phyloP scores from a whole-genome alignment of 192 early-diverging fungal species.

The Thoreauomyces humboldtii region DNA sequence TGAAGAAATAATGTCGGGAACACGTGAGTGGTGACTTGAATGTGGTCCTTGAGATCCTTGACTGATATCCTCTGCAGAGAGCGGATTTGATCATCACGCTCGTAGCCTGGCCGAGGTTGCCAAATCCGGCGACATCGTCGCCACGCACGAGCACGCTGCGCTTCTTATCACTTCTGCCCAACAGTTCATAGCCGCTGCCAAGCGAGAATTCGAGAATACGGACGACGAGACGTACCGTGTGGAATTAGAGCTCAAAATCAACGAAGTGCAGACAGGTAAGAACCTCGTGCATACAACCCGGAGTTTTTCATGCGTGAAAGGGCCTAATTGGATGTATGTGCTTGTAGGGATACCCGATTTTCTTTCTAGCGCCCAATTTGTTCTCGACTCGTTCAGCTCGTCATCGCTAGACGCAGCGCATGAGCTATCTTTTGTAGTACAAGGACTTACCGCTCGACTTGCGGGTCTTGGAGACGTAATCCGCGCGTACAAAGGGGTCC shows the following conservation, averaged over 20 bases:
- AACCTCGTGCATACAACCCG: too few species aligned
- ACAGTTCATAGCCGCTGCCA: slow-evolving; percentile 31
- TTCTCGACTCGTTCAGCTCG: slow-evolving; percentile 18
- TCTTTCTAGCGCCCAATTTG: slow-evolving; percentile 8
- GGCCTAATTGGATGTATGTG: background rate
- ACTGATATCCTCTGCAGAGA: slow-evolving; percentile 8
- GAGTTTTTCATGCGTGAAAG: slow-evolving; percentile 2
- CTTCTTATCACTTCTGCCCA: slow-evolving; percentile 26
- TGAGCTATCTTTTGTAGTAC: slow-evolving; percentile 18
- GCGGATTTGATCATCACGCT: slow-evolving; percentile 32
- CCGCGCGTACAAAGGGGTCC: slow-evolving; percentile 19
- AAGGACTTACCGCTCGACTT: slow-evolving; percentile 25
- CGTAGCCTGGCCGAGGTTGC: slow-evolving; percentile 17
- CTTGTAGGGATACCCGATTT: slow-evolving; percentile 24
- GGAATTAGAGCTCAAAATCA: slow-evolving; percentile 33
- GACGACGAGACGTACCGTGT: slow-evolving; percentile 27
- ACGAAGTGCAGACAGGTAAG: slow-evolving; percentile 33
- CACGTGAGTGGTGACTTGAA: slow-evolving; percentile 24
- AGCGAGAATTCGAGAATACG: slow-evolving; percentile 21
- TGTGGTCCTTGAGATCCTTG: background rate
- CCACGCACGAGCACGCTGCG: slow-evolving; percentile 11
- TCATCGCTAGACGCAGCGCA: slow-evolving; percentile 5
- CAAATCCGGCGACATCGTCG: slow-evolving; percentile 6
- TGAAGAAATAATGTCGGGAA: slow-evolving; percentile 35
- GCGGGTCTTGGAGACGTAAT: slow-evolving; percentile 31